These are phyloP conservation scores for Pseudotsuga menziesii DNA, from an alignment of 75 land plant genomes.

Conservation along the genomic window DNA sequence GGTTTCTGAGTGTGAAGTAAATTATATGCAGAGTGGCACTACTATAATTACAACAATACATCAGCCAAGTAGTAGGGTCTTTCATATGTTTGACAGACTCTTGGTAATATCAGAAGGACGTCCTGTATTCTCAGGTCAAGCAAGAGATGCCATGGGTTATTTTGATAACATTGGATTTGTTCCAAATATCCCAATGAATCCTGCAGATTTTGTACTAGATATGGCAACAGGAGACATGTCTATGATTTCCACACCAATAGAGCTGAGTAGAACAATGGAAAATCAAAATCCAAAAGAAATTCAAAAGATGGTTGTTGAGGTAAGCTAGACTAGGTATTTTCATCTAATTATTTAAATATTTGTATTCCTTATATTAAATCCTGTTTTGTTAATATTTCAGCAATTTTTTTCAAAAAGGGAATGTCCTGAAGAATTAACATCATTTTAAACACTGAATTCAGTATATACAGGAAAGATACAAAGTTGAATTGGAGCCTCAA, in stretches of 20 bases:
- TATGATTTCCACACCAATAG: conserved; percentile 27
- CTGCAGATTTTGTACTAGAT: conserved; percentile 38
- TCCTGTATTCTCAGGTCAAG: conserved; percentile 17
- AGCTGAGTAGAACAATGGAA: conserved; percentile 7
- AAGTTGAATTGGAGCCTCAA: neutral
- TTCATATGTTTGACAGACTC: conserved; percentile 41
- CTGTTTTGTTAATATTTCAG: no score
- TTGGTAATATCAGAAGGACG: conserved; percentile 25
- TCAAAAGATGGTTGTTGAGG: no score
- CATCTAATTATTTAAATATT: no score
- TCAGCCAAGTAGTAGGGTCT: conserved; percentile 38
- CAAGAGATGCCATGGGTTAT: conserved; percentile 28
- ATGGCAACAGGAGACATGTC: conserved; percentile 25
- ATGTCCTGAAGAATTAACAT: no score
- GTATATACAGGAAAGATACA: neutral
- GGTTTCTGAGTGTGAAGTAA: conserved; percentile 12
- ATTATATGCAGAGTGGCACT: conserved; percentile 12
- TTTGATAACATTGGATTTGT: conserved; percentile 21
- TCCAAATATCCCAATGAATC: conserved; percentile 35
- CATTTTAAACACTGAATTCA: neutral
- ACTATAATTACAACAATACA: conserved; percentile 38
- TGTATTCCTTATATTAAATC: no score
- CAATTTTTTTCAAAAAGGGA: no score
- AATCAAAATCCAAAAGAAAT: neutral
- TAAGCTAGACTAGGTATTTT: no score